Conservation (phyloP, 371 early-diverging fungal species). For the Phascolomyces articulosus region DNA sequence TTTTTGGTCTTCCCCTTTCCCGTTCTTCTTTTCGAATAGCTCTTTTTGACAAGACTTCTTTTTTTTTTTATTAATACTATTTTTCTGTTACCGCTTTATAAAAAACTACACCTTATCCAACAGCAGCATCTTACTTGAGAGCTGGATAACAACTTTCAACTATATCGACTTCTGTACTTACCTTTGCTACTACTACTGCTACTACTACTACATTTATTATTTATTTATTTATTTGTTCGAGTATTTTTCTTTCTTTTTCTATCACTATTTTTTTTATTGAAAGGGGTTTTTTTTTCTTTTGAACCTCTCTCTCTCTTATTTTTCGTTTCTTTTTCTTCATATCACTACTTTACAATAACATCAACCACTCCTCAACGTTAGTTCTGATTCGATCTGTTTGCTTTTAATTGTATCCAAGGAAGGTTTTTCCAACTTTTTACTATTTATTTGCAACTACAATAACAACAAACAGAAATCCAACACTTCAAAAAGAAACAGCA, state of each 20-base stretch:
- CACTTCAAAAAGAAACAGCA: not conserved
- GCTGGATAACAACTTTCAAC: no score
- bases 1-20: slow-evolving; percentile 17
- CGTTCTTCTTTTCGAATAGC: slow-evolving; percentile 16
- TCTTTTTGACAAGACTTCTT: slow-evolving; percentile 5
- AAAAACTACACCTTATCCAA: no score
- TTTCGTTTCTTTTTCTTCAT: slow-evolving; percentile 1
- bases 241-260: no score
- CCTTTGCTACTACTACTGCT: no score
- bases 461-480: not conserved
- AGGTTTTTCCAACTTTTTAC: slow-evolving; percentile 1
- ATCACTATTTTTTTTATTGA: no score
- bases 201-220: no score
- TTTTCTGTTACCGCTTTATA: no score
- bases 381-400: slow-evolving; percentile 15
- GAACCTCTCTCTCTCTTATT: slow-evolving; percentile 14
- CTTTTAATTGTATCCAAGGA: slow-evolving; percentile 10
- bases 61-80: not conserved
- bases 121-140: no score
- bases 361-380: slow-evolving; percentile 6
- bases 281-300: slow-evolving; percentile 8
- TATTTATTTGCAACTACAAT: not conserved
- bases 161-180: no score
- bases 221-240: no score
- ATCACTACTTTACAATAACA: not conserved